phyloP scores from a whole-genome alignment of 2,329 filamentous ascomycete genomes.

The Xenoacremonium recifei region DNA sequence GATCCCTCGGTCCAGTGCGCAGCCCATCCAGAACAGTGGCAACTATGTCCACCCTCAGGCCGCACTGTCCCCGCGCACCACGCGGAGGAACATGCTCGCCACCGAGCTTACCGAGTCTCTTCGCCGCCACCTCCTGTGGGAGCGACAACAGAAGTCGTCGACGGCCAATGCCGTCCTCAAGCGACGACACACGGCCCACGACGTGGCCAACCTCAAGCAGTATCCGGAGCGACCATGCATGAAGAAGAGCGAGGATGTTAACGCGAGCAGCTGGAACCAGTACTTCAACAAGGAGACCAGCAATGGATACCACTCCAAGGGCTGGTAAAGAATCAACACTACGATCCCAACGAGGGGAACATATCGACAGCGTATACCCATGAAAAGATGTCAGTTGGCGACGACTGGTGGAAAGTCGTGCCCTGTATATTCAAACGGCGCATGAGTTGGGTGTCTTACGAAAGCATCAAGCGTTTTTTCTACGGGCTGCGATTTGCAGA shows the following conservation, averaged over 20 bases:
- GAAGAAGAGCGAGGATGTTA: conserved; percentile 59
- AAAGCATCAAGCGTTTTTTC: conserved; percentile 27
- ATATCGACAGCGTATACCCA: conserved; percentile 19
- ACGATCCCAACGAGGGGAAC: conserved; percentile 7
- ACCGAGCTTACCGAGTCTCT: conserved; percentile 93
- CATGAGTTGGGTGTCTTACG: conserved; percentile 26
- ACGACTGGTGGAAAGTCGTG: conserved; percentile 6
- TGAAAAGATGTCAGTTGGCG: conserved; percentile 15
- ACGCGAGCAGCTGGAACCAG: conserved; percentile 77
- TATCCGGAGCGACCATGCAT: conserved; percentile 67
- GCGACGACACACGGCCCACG: conserved; percentile 84
- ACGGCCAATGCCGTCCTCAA: conserved; percentile 87
- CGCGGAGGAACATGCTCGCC: conserved; percentile 90
- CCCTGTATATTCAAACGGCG: conserved; percentile 29
- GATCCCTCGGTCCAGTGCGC: conserved; percentile 63
- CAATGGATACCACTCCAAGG: conserved; percentile 44
- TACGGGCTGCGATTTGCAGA: conserved; percentile 22
- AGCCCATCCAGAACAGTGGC: conserved; percentile 76
- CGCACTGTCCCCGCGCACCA: conserved; percentile 86
- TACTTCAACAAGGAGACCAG: conserved; percentile 79
- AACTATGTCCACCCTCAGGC: conserved; percentile 65
- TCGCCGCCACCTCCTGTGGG: conserved; percentile 87
- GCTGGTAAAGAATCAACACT: conserved; percentile 32
- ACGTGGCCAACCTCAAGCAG: conserved; percentile 84
- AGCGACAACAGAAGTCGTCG: conserved; percentile 90